Conservation (phyloP, 345 rosid genomes). For the Brassica incana region DNA sequence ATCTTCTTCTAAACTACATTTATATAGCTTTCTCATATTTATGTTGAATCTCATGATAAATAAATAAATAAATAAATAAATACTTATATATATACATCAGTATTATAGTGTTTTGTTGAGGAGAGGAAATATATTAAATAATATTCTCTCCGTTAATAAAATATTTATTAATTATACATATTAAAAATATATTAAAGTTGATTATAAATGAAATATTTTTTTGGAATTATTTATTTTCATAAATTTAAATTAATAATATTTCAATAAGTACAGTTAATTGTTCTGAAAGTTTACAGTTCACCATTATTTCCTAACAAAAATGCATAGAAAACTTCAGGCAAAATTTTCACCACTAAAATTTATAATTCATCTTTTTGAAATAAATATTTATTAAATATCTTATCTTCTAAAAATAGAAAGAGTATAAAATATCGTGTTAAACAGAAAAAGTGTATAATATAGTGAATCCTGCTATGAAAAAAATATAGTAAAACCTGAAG, state of each 20-base stretch:
- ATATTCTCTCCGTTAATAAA: background rate
- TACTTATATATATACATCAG: background rate
- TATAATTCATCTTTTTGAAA: no score
- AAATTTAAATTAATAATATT: no score
- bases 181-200: background rate
- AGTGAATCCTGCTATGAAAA: background rate
- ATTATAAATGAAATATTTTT: no score
- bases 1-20: no score
- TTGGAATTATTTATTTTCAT: background rate
- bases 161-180: background rate
- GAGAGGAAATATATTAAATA: background rate
- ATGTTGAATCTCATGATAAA: background rate
- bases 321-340: no score
- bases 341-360: background rate
- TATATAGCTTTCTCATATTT: no score
- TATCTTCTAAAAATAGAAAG: background rate
- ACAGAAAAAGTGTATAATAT: background rate
- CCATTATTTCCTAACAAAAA: background rate
- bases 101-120: background rate
- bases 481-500: background rate
- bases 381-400: no score
- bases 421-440: slow-evolving; percentile 44
- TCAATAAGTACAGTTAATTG: background rate
- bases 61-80: no score
- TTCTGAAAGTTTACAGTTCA: background rate